A percentile compares a stretch with the other conserved stretches of the same genome.
Evolutionary conservation across 129 eudicot species (phyloP).

Genomic region (Mikania micrantha): DNA sequence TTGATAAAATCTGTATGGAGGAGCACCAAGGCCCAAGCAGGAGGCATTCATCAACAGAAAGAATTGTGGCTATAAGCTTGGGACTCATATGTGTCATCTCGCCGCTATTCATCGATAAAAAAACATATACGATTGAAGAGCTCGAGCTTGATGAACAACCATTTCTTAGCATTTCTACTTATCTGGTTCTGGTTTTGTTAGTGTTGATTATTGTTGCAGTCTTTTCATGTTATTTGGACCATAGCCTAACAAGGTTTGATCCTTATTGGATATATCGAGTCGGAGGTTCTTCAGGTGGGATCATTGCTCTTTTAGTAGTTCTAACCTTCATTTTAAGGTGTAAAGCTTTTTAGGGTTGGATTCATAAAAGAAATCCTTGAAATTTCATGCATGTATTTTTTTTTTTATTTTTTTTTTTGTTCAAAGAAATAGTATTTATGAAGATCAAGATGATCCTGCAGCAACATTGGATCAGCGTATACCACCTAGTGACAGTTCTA

Average conservation of each 20-base stretch:
- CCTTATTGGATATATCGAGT: conserved; percentile 86
- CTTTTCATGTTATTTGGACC: conserved; percentile 49
- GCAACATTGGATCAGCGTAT: too few species aligned
- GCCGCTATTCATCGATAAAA: conserved; percentile 62
- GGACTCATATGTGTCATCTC: conserved; percentile 62
- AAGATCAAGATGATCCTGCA: neutral
- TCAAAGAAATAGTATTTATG: neutral
- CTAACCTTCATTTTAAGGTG: conserved; percentile 66
- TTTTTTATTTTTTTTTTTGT: neutral
- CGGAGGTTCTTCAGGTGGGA: conserved; percentile 86
- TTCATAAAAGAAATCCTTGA: neutral
- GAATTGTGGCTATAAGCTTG: conserved; percentile 46
- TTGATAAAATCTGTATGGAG: conserved; percentile 26
- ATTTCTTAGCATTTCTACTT: conserved; percentile 28
- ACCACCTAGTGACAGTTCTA: too few species aligned
- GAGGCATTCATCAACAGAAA: conserved; percentile 45
- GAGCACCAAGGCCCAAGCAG: conserved; percentile 31
- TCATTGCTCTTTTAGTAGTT: conserved; percentile 42
- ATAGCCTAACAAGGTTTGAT: conserved; percentile 60
- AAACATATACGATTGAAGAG: conserved; percentile 21
- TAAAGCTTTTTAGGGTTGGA: conserved; percentile 32
- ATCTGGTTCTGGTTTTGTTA: conserved; percentile 46
- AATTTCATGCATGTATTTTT: conserved; percentile 10
- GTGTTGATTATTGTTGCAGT: conserved; percentile 46
- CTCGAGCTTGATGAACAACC: conserved; percentile 51